These are phyloP conservation scores for Hypomontagnella submonticulosa DNA, from an alignment of 495 filamentous ascomycete species.

Conservation along the genomic window DNA sequence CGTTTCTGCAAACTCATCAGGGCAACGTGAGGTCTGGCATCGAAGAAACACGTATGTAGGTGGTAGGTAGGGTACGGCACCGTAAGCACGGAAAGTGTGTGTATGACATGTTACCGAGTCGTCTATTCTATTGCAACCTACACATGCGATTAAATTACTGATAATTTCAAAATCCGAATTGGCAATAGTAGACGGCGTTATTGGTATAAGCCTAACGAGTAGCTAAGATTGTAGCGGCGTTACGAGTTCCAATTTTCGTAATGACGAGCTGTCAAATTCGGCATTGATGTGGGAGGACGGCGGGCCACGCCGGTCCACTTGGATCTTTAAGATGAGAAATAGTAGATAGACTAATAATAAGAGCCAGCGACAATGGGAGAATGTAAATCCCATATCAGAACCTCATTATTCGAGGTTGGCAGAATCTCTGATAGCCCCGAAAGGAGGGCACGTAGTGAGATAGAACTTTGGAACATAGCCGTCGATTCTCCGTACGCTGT, in stretches of 20 bases:
- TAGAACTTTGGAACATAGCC: not conserved
- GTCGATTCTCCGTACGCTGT: constrained; percentile 7
- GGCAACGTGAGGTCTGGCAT: constrained; percentile 8
- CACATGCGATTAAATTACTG: constrained; percentile 26
- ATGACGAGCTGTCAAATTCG: constrained; percentile 35
- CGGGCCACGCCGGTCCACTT: constrained; percentile 26
- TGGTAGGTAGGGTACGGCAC: constrained; percentile 9
- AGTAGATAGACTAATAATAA: constrained; percentile 3
- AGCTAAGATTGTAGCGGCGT: constrained; percentile 28
- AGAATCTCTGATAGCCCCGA: constrained; percentile 13
- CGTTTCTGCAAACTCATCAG: constrained; percentile 33
- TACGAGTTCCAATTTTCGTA: constrained; percentile 35
- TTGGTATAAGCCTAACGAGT: constrained; percentile 21
- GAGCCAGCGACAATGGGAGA: constrained; percentile 23
- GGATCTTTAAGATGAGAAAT: constrained; percentile 25
- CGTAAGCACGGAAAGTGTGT: constrained; percentile 14
- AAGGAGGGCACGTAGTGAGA: not conserved
- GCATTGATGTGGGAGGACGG: constrained; percentile 12
- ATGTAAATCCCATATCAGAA: constrained; percentile 35
- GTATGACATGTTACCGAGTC: constrained; percentile 37
- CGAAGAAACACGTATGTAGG: constrained; percentile 20
- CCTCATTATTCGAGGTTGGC: constrained; percentile 9
- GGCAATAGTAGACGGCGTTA: not conserved
- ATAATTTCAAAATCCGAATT: constrained; percentile 14
- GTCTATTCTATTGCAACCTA: constrained; percentile 23